phyloP scores from a whole-genome alignment of 306 rosid genomes.

The Corylus heterophylla region DNA sequence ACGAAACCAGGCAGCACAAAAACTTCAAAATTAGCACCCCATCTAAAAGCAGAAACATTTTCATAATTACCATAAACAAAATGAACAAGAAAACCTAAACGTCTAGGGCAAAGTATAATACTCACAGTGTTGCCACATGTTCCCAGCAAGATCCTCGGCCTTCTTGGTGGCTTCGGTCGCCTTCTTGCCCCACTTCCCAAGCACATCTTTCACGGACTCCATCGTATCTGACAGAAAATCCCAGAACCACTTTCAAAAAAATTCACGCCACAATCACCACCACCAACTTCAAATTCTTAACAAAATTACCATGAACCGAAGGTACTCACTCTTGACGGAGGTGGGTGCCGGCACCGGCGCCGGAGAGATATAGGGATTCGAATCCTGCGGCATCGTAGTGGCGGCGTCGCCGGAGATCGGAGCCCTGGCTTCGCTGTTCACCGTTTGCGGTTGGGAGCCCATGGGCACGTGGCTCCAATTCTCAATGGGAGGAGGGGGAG shows the following conservation, averaged over 20 bases:
- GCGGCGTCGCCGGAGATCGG: constrained; percentile 53
- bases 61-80: too few relatives aligned
- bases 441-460: constrained; percentile 28
- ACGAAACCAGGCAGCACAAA: too few relatives aligned
- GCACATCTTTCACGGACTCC: constrained; percentile 77
- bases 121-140: constrained; percentile 97
- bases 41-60: too few relatives aligned
- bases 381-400: constrained; percentile 70
- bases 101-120: not conserved
- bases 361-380: constrained; percentile 77
- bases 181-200: constrained; percentile 91
- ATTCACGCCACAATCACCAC: not conserved
- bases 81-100: too few relatives aligned
- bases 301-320: too few relatives aligned
- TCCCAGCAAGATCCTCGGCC: constrained; percentile 93
- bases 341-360: constrained; percentile 53
- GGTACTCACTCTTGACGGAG: constrained; percentile 58
- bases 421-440: constrained; percentile 41
- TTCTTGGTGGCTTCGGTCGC: constrained; percentile 93
- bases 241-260: not conserved
- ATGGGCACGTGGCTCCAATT: constrained; percentile 51
- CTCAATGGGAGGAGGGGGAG: constrained; percentile 40
- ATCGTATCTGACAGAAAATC: constrained; percentile 50
- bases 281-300: not conserved
- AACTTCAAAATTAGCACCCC: too few relatives aligned